Evolutionary conservation across 768 basidiomycete genomes (phyloP).

Genomic region (Termitomyces heimii): DNA sequence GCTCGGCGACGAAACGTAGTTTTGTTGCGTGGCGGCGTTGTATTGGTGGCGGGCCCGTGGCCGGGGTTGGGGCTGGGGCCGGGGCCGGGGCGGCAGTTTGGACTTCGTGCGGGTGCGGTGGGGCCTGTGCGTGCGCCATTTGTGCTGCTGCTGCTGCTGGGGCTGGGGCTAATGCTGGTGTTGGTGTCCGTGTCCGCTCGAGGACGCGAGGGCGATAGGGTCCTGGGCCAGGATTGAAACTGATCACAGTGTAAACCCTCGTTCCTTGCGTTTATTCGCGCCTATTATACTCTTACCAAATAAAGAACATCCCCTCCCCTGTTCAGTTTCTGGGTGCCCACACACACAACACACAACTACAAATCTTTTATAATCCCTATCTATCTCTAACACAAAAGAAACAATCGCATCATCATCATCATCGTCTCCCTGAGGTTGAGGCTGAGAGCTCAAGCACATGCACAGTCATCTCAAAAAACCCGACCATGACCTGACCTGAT

Average conservation of each 20-base stretch:
- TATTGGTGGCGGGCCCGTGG: constrained; percentile 23
- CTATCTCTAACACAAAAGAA: no score
- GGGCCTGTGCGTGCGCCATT: constrained; percentile 38
- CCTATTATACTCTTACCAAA: constrained; percentile 18
- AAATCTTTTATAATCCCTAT: background rate
- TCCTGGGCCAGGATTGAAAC: constrained; percentile 14
- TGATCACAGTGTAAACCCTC: constrained; percentile 16
- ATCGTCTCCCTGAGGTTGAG: no score
- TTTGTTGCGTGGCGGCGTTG: constrained; percentile 39
- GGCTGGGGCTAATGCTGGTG: constrained; percentile 7
- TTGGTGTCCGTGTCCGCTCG: no score
- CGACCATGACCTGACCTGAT: no score
- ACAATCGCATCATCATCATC: no score
- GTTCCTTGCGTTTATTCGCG: constrained; percentile 11
- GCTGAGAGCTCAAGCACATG: no score
- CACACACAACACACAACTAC: no score
- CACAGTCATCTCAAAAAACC: no score
- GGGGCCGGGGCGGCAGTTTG: no score
- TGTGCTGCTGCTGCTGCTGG: constrained; percentile 2
- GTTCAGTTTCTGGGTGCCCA: no score
- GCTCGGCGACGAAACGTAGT: constrained; percentile 69
- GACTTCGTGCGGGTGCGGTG: constrained; percentile 28
- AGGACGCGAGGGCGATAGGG: constrained; percentile 14
- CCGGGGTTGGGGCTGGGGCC: no score
- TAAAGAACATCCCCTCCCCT: no score